These are phyloP conservation scores for Globisporangium recalcitrans DNA, from an alignment of 352 stramenopile genomes.

Conservation along the genomic window DNA sequence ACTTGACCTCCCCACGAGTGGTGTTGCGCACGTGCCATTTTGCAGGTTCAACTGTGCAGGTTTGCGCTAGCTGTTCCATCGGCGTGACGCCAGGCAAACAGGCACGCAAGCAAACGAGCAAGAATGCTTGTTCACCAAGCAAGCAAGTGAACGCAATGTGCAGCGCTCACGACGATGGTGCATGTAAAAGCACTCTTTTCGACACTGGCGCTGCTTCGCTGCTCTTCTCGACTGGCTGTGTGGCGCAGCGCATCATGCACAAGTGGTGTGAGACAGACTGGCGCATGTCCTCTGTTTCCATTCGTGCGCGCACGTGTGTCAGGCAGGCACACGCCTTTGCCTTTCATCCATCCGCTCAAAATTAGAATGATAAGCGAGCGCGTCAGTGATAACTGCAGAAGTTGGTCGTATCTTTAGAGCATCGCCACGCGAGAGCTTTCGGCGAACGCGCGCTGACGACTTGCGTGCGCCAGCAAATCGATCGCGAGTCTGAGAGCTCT, in stretches of 20 bases:
- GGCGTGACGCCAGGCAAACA: background rate
- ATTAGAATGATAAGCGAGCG: conserved; percentile 1
- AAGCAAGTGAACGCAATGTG: background rate
- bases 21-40: no score
- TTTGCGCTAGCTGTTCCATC: background rate
- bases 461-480: background rate
- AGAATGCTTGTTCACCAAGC: no score
- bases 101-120: background rate
- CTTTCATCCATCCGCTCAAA: conserved; percentile 1
- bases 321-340: no score
- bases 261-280: background rate
- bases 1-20: no score
- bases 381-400: no score
- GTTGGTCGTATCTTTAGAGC: background rate
- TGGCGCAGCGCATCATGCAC: background rate
- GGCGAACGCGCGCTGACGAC: background rate
- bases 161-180: background rate
- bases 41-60: background rate
- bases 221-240: no score
- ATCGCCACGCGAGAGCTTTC: background rate
- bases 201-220: no score
- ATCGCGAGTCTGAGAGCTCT: background rate
- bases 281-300: background rate
- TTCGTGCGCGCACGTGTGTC: background rate
- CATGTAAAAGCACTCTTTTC: background rate